Conservation (phyloP, 164 flowering plant genomes). For the Vitis rotundifolia region DNA sequence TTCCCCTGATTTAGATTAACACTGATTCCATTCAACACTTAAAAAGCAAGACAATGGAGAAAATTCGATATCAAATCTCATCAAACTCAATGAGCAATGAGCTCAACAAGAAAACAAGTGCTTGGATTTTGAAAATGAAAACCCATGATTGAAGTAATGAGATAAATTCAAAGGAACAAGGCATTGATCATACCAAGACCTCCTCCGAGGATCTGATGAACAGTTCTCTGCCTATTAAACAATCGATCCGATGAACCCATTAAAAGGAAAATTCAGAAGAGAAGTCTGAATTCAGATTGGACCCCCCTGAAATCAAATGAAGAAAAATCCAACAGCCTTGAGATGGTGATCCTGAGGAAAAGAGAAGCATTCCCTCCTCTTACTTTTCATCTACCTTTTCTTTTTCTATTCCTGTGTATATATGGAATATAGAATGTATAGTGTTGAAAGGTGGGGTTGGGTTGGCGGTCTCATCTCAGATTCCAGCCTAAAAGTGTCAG, state of each 20-base stretch:
- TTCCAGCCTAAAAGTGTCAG: conserved; percentile 61
- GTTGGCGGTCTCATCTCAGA: conserved; percentile 15
- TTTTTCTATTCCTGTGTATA: neutral
- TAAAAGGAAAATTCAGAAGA: conserved; percentile 5
- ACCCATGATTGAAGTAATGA: conserved; percentile 1
- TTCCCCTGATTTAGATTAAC: too few relatives aligned
- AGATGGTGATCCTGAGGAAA: conserved; percentile 7
- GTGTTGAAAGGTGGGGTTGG: conserved; percentile 22
- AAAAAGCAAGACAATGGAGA: neutral
- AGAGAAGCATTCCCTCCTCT: conserved; percentile 10
- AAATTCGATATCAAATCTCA: neutral
- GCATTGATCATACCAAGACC: conserved; percentile 52
- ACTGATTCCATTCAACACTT: too few relatives aligned
- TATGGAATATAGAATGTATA: neutral
- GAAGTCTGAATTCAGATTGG: conserved; percentile 5
- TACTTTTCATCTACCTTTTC: neutral
- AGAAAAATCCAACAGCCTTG: neutral
- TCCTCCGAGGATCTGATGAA: conserved; percentile 87
- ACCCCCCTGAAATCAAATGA: conserved; percentile 8
- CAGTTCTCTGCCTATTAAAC: conserved; percentile 58
- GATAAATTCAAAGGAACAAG: neutral
- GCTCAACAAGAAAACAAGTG: neutral
- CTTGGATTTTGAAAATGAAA: neutral
- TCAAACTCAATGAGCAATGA: neutral
- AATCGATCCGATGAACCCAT: conserved; percentile 69